A percentile compares a stretch with the other conserved stretches of the same genome.
Evolutionary conservation across 371 early-diverging fungal species (phyloP).

Genomic region (Mortierella sp.): DNA sequence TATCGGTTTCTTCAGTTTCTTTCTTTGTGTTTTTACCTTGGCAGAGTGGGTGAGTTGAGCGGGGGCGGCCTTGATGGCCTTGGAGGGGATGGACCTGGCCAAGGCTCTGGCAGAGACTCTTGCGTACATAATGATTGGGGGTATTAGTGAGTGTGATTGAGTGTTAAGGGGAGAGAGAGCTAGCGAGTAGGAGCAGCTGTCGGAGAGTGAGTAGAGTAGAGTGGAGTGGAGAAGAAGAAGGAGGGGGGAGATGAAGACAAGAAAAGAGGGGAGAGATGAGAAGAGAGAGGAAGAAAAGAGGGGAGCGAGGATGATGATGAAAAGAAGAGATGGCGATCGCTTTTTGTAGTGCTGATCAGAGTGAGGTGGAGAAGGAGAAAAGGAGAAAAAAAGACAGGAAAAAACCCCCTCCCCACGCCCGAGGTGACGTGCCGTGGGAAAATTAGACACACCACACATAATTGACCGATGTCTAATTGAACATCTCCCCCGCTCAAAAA

Average conservation of each 20-base stretch:
- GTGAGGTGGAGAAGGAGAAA: neutral
- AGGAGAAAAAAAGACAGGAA: neutral
- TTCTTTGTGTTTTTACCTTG: constrained; percentile 30
- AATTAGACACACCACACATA: neutral
- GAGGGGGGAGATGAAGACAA: constrained; percentile 4
- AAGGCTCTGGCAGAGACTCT: constrained; percentile 45
- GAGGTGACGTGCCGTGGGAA: constrained; percentile 23
- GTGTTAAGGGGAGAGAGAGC: neutral
- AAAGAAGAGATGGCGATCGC: neutral
- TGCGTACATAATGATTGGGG: constrained; percentile 30
- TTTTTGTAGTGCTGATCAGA: constrained; percentile 11
- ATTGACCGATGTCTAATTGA: neutral
- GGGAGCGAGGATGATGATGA: neutral
- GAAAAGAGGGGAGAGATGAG: neutral
- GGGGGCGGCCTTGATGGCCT: constrained; percentile 32
- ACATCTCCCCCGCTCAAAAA: too few species aligned
- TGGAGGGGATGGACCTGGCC: constrained; percentile 36
- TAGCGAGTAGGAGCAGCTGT: neutral
- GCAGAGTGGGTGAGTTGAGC: constrained; percentile 39
- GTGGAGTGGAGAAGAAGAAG: constrained; percentile 1
- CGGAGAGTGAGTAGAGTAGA: neutral
- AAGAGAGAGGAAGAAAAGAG: neutral
- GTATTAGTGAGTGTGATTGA: neutral
- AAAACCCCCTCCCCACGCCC: neutral
- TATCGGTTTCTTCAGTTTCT: neutral